Conservation (phyloP, 164 flowering plant species). For the Sextonia rubra region DNA sequence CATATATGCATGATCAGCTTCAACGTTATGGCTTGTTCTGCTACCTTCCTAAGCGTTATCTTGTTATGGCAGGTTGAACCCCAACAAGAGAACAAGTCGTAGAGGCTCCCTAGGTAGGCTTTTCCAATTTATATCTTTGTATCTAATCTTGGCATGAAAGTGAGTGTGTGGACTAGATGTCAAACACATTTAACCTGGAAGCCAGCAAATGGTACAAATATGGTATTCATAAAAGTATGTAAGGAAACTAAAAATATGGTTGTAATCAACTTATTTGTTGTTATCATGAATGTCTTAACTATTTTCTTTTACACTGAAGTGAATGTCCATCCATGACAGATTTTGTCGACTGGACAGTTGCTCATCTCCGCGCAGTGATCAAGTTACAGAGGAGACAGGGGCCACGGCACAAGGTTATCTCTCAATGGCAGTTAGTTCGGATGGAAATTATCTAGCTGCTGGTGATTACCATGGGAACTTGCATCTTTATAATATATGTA, state of each 20-base stretch:
- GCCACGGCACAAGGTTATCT: too few relatives aligned
- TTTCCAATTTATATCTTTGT: too few relatives aligned
- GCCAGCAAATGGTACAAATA: not conserved
- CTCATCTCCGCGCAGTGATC: slow-evolving; percentile 46
- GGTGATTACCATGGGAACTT: too few relatives aligned
- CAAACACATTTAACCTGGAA: not conserved
- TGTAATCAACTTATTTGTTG: not conserved
- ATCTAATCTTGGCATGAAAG: not conserved
- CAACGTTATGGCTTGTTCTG: not conserved
- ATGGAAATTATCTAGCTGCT: too few relatives aligned
- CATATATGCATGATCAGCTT: not conserved
- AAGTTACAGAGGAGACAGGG: too few relatives aligned
- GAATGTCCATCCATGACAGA: slow-evolving; percentile 3
- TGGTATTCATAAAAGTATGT: not conserved
- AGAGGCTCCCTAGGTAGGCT: slow-evolving; percentile 26
- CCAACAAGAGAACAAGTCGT: slow-evolving; percentile 28
- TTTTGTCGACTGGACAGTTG: slow-evolving; percentile 51
- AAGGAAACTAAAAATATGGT: too few relatives aligned
- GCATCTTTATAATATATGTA: too few relatives aligned
- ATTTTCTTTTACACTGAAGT: not conserved
- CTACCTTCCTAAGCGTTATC: not conserved
- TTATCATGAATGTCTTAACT: not conserved
- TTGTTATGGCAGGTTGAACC: slow-evolving; percentile 37
- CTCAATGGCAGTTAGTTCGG: too few relatives aligned
- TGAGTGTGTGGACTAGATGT: not conserved